Conservation (phyloP, 2,329 filamentous ascomycete species). For the Neonectria sp. region DNA sequence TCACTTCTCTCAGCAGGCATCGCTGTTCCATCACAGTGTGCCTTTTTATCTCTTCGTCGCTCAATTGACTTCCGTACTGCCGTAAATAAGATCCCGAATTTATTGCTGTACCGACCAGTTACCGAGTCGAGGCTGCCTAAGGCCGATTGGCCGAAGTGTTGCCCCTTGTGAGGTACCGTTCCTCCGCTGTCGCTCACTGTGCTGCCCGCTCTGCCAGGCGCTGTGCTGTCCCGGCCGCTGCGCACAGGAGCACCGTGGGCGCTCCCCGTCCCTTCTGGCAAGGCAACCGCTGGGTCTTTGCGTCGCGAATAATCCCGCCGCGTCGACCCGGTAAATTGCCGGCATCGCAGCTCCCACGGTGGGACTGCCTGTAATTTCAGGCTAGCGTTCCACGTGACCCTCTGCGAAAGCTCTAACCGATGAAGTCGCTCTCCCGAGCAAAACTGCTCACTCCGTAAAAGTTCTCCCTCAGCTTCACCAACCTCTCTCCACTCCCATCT, state of each 20-base stretch:
- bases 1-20: background rate
- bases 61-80: slow-evolving; percentile 13
- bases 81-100: background rate
- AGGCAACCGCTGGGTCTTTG: slow-evolving; percentile 33
- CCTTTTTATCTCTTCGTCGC: background rate
- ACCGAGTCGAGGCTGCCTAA: slow-evolving; percentile 8
- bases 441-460: slow-evolving; percentile 66
- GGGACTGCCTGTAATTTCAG: slow-evolving; percentile 46
- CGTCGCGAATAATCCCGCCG: slow-evolving; percentile 48
- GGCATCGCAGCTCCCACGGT: slow-evolving; percentile 46
- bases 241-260: background rate
- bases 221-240: slow-evolving; percentile 7
- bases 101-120: background rate
- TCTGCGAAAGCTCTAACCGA: slow-evolving; percentile 61
- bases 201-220: background rate
- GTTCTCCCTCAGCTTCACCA: slow-evolving; percentile 65
- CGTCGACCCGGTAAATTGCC: slow-evolving; percentile 50
- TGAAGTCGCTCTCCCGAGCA: slow-evolving; percentile 61
- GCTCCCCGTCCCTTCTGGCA: slow-evolving; percentile 17
- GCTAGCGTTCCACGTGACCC: slow-evolving; percentile 57
- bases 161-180: background rate
- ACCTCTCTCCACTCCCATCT: slow-evolving; percentile 72
- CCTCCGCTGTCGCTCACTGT: slow-evolving; percentile 23
- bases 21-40: background rate
- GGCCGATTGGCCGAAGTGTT: background rate